Base-by-base conservation (phyloP, 176 grass and related monocot species). In the Dendrocalamus sinicus region DNA sequence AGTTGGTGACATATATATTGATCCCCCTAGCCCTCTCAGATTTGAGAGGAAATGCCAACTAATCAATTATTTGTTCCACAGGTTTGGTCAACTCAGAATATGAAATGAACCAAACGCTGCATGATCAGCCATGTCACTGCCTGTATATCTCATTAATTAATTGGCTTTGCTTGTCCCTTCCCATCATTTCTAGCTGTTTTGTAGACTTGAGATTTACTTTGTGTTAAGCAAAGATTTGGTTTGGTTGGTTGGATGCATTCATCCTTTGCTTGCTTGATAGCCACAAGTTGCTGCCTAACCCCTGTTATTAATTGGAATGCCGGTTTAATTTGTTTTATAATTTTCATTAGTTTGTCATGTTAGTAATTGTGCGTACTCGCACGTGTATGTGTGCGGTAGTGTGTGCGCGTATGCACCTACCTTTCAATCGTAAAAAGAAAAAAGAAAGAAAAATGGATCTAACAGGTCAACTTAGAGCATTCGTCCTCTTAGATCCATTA, bases 111-210 rank as follows among this genome's bases (percentile, higher is more conserved):
- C 39, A 61, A 72, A 24, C 30, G 63, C 3, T 62, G 44, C 23
- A 77, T 62, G 72, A 78, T 81, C 32, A 89, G 83, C 77, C 70
- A 90, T 45, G 37, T 77, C 65, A 6, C 20, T 71, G 11, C 72
- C 83, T 47, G 4, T 23, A 70, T 77, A 57, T 48, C 55, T 78
- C 65, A 24, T 65, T 89, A 55, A 44, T 81, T 85, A 61, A 23
- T 44, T 30, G 15, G 4, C 4, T 72, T 35, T 57, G 35, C 22
- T 57, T 83, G 44, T 77, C 30, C 17, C 17, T 71, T 78, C 43
- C 9, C 66, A 45, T 61, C 12, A 23, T 53, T 60, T 30, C 5
- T 63, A 71, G 51, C 72, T 61, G 1, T 76, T 86, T 40, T 43
- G 16, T 20, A 39, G 62, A 62, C 13, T 19, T 73, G 55, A 43